Base-by-base conservation (phyloP, 345 rosid species). In the Lagerstroemia speciosa region DNA sequence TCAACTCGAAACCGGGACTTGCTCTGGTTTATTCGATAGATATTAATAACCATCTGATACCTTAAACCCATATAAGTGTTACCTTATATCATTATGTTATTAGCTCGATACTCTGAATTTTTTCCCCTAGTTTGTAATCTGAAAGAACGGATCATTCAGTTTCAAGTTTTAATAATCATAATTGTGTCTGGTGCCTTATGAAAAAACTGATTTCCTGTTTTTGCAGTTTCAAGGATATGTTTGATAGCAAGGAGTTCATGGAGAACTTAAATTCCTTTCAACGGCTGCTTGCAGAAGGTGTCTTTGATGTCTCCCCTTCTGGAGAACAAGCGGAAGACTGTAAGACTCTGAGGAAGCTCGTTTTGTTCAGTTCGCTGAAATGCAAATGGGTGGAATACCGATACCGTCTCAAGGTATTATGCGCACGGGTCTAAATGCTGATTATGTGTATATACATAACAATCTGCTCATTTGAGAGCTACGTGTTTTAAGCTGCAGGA, bases 211-310 rank as follows among this genome's bases (percentile, higher is more conserved):
- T 2, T 33, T 7, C 16, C 38, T 36, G 38, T 36, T 62, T 62
- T 62, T 81, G 84, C 89, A 91, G 97, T 85, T 82, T 89, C 70
- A 73, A 75, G 78, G 78, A 71, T 77, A 80, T 91, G 99, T 94
- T 91, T 52, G 86, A 82, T 73, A 86, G 96, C 82, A 78, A 77
- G 78, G 95, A 88, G 68, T 91, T 88, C 82, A 88, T 86, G 87
- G 93, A 91, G 78, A 88, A 88, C 77, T 70, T 85, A 77, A 74
- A 77, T 72, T 81, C 83, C 78, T 88, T 88, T 67, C 90, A 89
- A 76, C 77, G 84, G 61, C 81, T 94, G 76, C 90, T 89, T 57
- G 84, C 75, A 40, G 91, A 89, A 79, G 98, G 99, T 73, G 78
- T 91, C 57, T 91, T 91, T 78, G 95, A 89, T 71, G 67, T 81